A percentile compares a stretch with the other conserved stretches of the same genome.
Conservation (phyloP, 805 yeast species). For the Sungouiozyma ichnusensis region DNA sequence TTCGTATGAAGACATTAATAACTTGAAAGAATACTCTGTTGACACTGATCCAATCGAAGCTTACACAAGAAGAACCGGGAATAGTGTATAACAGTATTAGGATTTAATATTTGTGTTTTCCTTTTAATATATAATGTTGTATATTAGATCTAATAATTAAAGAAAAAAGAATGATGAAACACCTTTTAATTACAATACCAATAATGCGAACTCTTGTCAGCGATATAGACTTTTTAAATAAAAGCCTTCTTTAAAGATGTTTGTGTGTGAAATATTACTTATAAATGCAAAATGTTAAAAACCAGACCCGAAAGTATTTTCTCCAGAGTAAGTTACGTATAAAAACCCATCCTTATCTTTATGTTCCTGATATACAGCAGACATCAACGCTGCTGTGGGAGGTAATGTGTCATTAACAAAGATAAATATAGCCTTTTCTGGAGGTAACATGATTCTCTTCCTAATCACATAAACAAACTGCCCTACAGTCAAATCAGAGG, state of each 20-base stretch:
- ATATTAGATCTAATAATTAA: neutral
- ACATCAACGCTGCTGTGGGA: constrained; percentile 95
- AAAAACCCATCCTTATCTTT: constrained; percentile 96
- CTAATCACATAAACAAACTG: constrained; percentile 97
- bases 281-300: neutral
- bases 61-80: constrained; percentile 34
- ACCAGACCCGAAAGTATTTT: constrained; percentile 77
- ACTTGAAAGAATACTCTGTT: constrained; percentile 37
- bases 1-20: constrained; percentile 35
- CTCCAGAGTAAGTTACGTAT: constrained; percentile 93
- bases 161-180: neutral
- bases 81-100: constrained; percentile 12
- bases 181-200: neutral
- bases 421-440: constrained; percentile 95
- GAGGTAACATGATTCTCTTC: constrained; percentile 88
- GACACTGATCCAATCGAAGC: constrained; percentile 49
- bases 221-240: neutral
- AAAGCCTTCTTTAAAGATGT: neutral
- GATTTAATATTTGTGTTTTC: neutral
- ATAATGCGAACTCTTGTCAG: neutral
- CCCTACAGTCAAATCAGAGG: constrained; percentile 92
- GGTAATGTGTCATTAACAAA: constrained; percentile 95
- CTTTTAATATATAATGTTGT: neutral
- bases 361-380: constrained; percentile 90
- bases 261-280: neutral